Evolutionary conservation across 305 asterid species (phyloP).

Genomic region (Plantago coronopus): DNA sequence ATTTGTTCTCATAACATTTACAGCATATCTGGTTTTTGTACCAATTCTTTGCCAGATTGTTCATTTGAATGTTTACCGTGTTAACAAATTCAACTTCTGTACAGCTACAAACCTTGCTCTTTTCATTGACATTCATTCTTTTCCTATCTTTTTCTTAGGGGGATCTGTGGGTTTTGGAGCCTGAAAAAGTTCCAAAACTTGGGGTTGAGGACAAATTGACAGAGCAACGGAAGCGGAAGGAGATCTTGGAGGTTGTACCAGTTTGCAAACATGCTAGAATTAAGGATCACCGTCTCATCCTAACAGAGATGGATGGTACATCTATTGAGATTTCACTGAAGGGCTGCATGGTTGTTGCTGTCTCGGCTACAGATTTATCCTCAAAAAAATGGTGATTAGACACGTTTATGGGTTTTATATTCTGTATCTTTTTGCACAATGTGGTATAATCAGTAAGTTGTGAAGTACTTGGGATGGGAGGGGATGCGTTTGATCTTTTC

Average conservation of each 20-base stretch:
- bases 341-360: constrained; percentile 74
- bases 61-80: not conserved
- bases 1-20: no score
- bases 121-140: constrained; percentile 11
- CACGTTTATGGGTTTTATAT: constrained; percentile 20
- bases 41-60: constrained; percentile 11
- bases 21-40: constrained; percentile 19
- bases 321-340: constrained; percentile 51
- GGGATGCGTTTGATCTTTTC: no score
- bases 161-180: constrained; percentile 65
- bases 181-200: constrained; percentile 55
- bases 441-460: not conserved
- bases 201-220: constrained; percentile 42
- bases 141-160: constrained; percentile 49
- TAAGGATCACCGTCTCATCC: constrained; percentile 48
- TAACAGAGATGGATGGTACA: constrained; percentile 66
- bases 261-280: constrained; percentile 57
- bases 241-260: constrained; percentile 67
- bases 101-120: constrained; percentile 6
- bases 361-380: constrained; percentile 70
- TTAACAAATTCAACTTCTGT: no score
- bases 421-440: constrained; percentile 16
- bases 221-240: constrained; percentile 63
- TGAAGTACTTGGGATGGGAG: no score
- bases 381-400: constrained; percentile 70